Percentiles rank a stretch among this genome's conserved stretches.
These are phyloP conservation scores for Pholiota conissans DNA, from an alignment of 768 basidiomycete genomes.

Conservation along the genomic window DNA sequence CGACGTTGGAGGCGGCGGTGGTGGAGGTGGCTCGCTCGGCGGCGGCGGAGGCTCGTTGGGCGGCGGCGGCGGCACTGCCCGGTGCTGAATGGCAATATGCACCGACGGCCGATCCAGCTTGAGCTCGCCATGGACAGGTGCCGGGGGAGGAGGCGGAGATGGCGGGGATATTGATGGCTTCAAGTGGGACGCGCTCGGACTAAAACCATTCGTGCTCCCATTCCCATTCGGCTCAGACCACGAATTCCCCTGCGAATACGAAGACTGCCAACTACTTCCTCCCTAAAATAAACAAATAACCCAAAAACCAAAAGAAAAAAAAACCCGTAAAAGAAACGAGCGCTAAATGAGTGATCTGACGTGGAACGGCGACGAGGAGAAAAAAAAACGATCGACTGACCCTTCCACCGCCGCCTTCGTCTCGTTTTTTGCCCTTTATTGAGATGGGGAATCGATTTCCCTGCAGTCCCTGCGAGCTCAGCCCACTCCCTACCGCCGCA, in stretches of 20 bases:
- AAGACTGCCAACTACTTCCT: slow-evolving; percentile 27
- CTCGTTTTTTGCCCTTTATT: slow-evolving; percentile 38
- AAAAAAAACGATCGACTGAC: slow-evolving; percentile 24
- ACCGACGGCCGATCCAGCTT: slow-evolving; percentile 26
- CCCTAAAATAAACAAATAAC: slow-evolving; percentile 8
- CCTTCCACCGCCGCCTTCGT: slow-evolving; percentile 10
- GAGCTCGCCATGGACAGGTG: slow-evolving; percentile 20
- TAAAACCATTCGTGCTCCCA: slow-evolving; percentile 17
- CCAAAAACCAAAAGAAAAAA: slow-evolving; percentile 13
- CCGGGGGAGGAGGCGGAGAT: slow-evolving; percentile 25
- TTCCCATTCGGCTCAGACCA: slow-evolving; percentile 23
- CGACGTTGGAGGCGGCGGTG: slow-evolving; percentile 27
- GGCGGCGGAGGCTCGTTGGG: slow-evolving; percentile 26
- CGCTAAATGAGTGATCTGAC: slow-evolving; percentile 18
- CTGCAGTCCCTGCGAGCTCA: slow-evolving; percentile 26
- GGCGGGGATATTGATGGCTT: not conserved
- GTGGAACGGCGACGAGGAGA: not conserved
- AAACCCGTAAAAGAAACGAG: slow-evolving; percentile 7
- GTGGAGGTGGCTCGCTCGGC: slow-evolving; percentile 25
- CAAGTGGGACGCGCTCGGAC: slow-evolving; percentile 7
- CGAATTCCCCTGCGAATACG: slow-evolving; percentile 28
- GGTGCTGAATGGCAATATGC: slow-evolving; percentile 27
- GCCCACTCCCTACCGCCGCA: slow-evolving; percentile 23
- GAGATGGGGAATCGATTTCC: slow-evolving; percentile 34
- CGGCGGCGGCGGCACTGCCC: slow-evolving; percentile 13